These are phyloP conservation scores for Thalassiosira profunda DNA, from an alignment of 108 stramenopile genomes.

Conservation along the genomic window DNA sequence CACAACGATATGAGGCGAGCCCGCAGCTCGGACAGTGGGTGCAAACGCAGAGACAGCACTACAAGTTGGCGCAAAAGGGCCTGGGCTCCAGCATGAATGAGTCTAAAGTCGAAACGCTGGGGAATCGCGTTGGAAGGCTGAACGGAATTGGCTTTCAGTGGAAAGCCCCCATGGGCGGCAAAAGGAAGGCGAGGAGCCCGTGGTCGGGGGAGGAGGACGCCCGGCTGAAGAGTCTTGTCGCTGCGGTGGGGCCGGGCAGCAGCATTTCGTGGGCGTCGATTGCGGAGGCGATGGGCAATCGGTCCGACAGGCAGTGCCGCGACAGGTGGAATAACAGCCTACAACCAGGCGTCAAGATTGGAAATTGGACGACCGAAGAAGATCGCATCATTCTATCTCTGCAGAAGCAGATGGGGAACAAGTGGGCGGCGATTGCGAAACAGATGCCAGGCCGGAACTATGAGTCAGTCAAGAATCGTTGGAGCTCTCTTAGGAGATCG, in stretches of 20 bases:
- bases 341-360: conserved; percentile 72
- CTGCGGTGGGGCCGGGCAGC: conserved; percentile 10
- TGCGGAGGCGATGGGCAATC: conserved; percentile 67
- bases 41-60: conserved; percentile 17
- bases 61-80: too few species aligned
- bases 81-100: too few species aligned
- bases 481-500: too few species aligned
- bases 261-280: conserved; percentile 50
- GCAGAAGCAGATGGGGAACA: conserved; percentile 61
- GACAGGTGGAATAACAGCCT: conserved; percentile 92
- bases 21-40: conserved; percentile 47
- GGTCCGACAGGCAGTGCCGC: conserved; percentile 61
- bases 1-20: conserved; percentile 38
- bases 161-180: too few species aligned
- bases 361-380: conserved; percentile 75
- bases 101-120: too few species aligned
- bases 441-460: too few species aligned
- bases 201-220: conserved; percentile 65
- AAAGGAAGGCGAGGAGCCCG: conserved; percentile 9
- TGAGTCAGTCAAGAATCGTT: too few species aligned
- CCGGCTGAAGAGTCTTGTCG: conserved; percentile 30
- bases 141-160: too few species aligned
- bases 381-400: conserved; percentile 48
- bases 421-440: conserved; percentile 78
- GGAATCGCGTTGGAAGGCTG: too few species aligned